Conservation (phyloP, 2,329 filamentous ascomycete genomes). For the Aspergillus neoniger region DNA sequence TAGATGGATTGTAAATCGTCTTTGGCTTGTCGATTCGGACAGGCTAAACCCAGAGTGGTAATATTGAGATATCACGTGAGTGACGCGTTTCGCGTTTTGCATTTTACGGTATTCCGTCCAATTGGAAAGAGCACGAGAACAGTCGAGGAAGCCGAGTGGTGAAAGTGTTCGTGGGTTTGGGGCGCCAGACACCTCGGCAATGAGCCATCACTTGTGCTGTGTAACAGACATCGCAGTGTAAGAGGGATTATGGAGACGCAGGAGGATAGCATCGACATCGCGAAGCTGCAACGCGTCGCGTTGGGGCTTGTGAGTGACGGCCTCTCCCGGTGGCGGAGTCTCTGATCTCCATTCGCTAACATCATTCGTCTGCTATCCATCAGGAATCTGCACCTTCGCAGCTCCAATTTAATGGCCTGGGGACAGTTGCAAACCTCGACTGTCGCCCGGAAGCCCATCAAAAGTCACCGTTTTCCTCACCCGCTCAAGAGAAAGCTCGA, state of each 20-base stretch:
- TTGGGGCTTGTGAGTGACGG: conserved; percentile 41
- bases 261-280: conserved; percentile 44
- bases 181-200: neutral
- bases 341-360: conserved; percentile 25
- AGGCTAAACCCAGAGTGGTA: conserved; percentile 21
- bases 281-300: conserved; percentile 44
- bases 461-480: conserved; percentile 10
- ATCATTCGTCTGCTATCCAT: conserved; percentile 18
- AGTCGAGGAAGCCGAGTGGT: neutral
- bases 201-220: neutral
- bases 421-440: conserved; percentile 11
- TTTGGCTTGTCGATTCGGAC: neutral
- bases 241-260: conserved; percentile 40
- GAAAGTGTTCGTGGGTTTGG: neutral
- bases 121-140: too few relatives aligned
- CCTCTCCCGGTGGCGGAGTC: conserved; percentile 27
- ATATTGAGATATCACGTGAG: conserved; percentile 36
- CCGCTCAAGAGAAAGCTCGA: conserved; percentile 12
- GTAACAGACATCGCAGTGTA: neutral
- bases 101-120: conserved; percentile 7
- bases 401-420: conserved; percentile 16
- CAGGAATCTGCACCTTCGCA: conserved; percentile 37
- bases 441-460: conserved; percentile 1
- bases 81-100: conserved; percentile 34
- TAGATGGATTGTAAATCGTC: neutral